Conservation (phyloP, 2,329 filamentous ascomycete species). For the Aureobasidium sp. region DNA sequence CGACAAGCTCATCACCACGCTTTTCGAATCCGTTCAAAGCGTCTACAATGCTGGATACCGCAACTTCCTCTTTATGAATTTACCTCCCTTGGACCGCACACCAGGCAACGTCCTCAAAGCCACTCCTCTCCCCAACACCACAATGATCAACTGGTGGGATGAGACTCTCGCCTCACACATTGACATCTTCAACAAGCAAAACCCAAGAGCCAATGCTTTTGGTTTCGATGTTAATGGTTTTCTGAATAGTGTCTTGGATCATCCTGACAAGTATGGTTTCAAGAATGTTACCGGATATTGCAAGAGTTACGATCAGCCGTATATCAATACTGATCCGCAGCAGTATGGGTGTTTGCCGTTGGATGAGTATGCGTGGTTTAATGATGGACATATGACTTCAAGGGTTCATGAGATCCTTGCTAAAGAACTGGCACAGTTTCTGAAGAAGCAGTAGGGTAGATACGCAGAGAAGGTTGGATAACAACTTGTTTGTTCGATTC, state of each 20-base stretch:
- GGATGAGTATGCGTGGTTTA: slow-evolving; percentile 41
- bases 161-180: slow-evolving; percentile 29
- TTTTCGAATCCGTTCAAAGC: slow-evolving; percentile 33
- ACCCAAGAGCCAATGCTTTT: slow-evolving; percentile 30
- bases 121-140: slow-evolving; percentile 37
- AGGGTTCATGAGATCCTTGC: slow-evolving; percentile 34
- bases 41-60: slow-evolving; percentile 37
- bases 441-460: slow-evolving; percentile 7
- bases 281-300: slow-evolving; percentile 40
- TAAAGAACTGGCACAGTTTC: slow-evolving; percentile 14
- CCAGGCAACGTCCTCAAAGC: slow-evolving; percentile 28
- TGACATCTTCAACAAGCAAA: slow-evolving; percentile 23
- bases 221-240: slow-evolving; percentile 38
- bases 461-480: background rate
- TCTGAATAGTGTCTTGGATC: slow-evolving; percentile 35
- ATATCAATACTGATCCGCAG: slow-evolving; percentile 34
- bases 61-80: slow-evolving; percentile 42
- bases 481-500: background rate
- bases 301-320: slow-evolving; percentile 36
- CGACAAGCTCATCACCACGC: slow-evolving; percentile 30
- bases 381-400: slow-evolving; percentile 39
- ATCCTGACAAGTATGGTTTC: slow-evolving; percentile 34
- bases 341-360: slow-evolving; percentile 40
- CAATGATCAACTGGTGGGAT: slow-evolving; percentile 40
- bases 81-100: slow-evolving; percentile 43